phyloP scores from a whole-genome alignment of 1,284 basidiomycete species.

The Tetrapyrgos nigripes region DNA sequence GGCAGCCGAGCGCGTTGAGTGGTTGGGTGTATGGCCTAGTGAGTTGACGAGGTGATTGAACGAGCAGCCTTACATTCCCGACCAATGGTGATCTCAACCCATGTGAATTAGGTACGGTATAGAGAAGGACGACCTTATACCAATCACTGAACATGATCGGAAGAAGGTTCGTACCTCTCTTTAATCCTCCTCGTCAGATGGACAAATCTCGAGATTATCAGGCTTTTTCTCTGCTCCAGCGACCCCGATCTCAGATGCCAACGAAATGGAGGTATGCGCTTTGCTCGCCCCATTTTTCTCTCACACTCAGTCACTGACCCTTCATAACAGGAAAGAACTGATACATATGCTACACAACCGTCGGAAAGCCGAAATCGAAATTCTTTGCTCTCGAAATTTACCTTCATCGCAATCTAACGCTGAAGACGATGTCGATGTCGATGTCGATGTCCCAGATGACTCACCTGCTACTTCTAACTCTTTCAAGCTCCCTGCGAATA shows the following conservation, averaged over 20 bases:
- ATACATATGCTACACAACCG: conserved; percentile 78
- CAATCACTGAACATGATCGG: conserved; percentile 75
- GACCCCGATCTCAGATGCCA: conserved; percentile 53
- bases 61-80: not conserved
- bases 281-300: conserved; percentile 6
- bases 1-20: conserved; percentile 70
- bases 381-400: conserved; percentile 45
- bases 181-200: not conserved
- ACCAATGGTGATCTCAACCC: not conserved
- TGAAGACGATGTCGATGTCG: not conserved
- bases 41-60: conserved; percentile 63
- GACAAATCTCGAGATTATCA: conserved; percentile 33
- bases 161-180: conserved; percentile 62
- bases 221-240: conserved; percentile 74
- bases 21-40: conserved; percentile 80
- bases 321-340: conserved; percentile 71
- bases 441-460: not conserved
- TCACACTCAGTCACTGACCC: not conserved
- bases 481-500: not conserved
- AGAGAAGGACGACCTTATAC: conserved; percentile 65
- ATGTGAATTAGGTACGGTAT: conserved; percentile 59
- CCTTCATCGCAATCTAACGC: not conserved
- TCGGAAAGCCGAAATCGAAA: conserved; percentile 90
- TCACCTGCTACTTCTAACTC: not conserved
- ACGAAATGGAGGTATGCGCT: conserved; percentile 71